Evolutionary conservation across 2,329 filamentous ascomycete genomes (phyloP), one percentile per base, ranked within the genome.

Genomic region (Passalora sequoiae): DNA sequence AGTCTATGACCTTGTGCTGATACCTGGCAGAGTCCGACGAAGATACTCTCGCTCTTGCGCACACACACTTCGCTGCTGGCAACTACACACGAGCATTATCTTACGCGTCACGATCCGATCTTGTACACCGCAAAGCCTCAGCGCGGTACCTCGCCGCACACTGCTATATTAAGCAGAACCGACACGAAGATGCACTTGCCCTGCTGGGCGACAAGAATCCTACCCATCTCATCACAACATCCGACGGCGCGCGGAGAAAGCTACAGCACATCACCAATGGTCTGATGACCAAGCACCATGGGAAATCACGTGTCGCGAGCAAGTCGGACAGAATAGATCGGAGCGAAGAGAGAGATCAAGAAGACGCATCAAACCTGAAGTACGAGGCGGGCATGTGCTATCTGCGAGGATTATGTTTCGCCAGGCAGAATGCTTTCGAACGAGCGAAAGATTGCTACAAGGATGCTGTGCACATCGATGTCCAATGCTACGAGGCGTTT

Each of bases 301-400:
- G 66, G 59, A 35, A 66, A 60, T 53, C 56, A 2, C 56, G 51
- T 19, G 30, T 56, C 25, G 51, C 57, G 3, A 63, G 67, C 28
- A 69, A 71, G 44, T 69, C 65, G 41, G 75, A 77, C 31, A 67
- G 78, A 16, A 67, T 70, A 19, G 77, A 81, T 47, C 71, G 75
- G 31, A 76, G 73, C 52, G 80, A 83, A 60, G 74, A 82, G 60
- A 68, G 77, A 43, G 78, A 81, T 40, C 66, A 79, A 41, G 86
- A 91, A 55, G 84, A 91, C 53, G 74, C 77, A 6, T 78, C 77
- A 30, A 87, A 84, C 61, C 74, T 94, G 46, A 83, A 87, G 47
- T 94, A 92, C 58, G 91, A 98, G 68, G 92, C 92, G 0, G 88
- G 85, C 60, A 98, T 98, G 89, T 98, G 92, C 69, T 95, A 94